phyloP scores from a whole-genome alignment of 2,329 filamentous ascomycete genomes.

The Clonostachys byssicola region DNA sequence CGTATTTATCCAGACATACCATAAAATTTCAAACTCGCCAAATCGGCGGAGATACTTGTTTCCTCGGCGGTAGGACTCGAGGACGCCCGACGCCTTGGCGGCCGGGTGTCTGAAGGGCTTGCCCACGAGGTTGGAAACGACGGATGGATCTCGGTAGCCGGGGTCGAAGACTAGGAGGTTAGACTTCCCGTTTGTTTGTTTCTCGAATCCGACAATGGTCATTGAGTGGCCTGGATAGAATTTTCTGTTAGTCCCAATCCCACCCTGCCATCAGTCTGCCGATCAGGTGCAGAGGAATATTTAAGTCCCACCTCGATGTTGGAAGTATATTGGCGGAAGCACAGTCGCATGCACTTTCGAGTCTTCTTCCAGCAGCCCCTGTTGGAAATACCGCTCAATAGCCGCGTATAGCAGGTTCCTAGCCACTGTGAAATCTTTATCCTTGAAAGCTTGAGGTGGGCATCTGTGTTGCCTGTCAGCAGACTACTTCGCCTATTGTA shows the following conservation, averaged over 20 bases:
- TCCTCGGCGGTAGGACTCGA: slow-evolving; percentile 73
- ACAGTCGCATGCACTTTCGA: slow-evolving; percentile 66
- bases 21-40: slow-evolving; percentile 74
- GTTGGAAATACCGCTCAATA: slow-evolving; percentile 72
- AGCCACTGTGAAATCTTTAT: slow-evolving; percentile 34
- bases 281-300: no score
- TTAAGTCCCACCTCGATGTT: slow-evolving; percentile 59
- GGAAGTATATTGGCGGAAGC: slow-evolving; percentile 83
- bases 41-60: slow-evolving; percentile 64
- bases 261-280: slow-evolving; percentile 7
- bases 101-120: slow-evolving; percentile 34
- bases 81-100: slow-evolving; percentile 33
- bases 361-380: slow-evolving; percentile 32
- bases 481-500: not conserved
- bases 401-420: slow-evolving; percentile 57
- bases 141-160: slow-evolving; percentile 66
- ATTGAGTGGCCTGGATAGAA: slow-evolving; percentile 68
- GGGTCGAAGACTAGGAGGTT: slow-evolving; percentile 88
- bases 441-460: slow-evolving; percentile 57
- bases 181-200: slow-evolving; percentile 53
- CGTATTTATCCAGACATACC: slow-evolving; percentile 33
- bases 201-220: slow-evolving; percentile 84
- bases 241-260: not conserved
- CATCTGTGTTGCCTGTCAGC: slow-evolving; percentile 33
- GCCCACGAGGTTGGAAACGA: slow-evolving; percentile 55